Evolutionary conservation across 1,139 yeast genomes (phyloP), one percentile per base, ranked within the genome.

Genomic region (Kodamaea arcana): DNA sequence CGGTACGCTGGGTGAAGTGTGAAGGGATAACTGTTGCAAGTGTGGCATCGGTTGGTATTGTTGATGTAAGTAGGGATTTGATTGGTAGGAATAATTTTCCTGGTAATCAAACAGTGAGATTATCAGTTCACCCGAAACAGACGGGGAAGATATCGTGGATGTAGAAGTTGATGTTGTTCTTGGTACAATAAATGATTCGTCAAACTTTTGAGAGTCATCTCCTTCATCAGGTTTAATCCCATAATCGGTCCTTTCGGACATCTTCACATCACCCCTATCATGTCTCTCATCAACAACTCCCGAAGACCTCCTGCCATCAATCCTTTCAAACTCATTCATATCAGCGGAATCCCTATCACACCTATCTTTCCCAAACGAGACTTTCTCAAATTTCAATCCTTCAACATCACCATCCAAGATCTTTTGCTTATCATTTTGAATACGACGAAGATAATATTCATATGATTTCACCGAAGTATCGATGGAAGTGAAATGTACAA

Each of bases 401-500:
- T 42, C 44, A 30, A 40, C 33, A 22, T 44, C 45, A 8, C 37
- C 39, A 17, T 50, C 57, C 18, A 50, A 40, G n/a, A 42, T 33
- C 20, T 44, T 41, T 36, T 51, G 52, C 25, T 46, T 53, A 38
- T 57, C 62, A 27, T 39, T 37, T 32, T 53, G 57, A 21, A 62
- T 51, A 24, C 55, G 47, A 35, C 56, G 54, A 24, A 47, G 44
- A 38, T 54, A 57, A 40, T 45, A 49, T 44, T 69, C 75, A 39
- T 57, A 66, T 24, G 64, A 47, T 36, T 56, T 61, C 22, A 69
- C 65, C 15, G 70, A 65, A 3, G 69, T 45, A 40, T 68, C 74
- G 15, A 69, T 66, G 2, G 70, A 60, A 12, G 63, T 60, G 39
- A 61, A 69, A 45, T 69, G 74, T 11, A 63, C 51, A 20, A 50